phyloP scores from a whole-genome alignment of 225 moss, liverwort and hornwort species.

The Asterella californica region DNA sequence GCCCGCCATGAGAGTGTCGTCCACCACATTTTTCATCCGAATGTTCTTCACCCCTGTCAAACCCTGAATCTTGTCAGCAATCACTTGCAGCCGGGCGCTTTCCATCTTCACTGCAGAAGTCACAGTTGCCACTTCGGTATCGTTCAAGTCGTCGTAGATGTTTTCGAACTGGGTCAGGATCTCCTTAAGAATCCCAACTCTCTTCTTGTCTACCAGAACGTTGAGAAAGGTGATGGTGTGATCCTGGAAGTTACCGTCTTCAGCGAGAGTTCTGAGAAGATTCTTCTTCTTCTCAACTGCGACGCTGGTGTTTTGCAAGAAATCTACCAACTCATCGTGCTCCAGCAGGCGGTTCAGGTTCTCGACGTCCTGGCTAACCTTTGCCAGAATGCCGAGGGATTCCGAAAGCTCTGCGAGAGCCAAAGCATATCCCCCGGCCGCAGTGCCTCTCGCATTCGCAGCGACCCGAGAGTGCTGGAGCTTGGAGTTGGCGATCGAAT shows the following conservation, averaged over 20 bases:
- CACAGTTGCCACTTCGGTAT: slow-evolving; percentile 32
- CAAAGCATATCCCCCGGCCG: slow-evolving; percentile 26
- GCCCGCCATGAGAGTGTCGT: slow-evolving; percentile 34
- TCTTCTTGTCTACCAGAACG: slow-evolving; percentile 30
- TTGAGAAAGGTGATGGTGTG: slow-evolving; percentile 31
- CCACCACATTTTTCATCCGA: slow-evolving; percentile 29
- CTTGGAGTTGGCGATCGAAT: slow-evolving; percentile 2
- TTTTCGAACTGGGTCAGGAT: slow-evolving; percentile 30
- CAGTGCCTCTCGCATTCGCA: background rate
- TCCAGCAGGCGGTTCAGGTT: slow-evolving; percentile 26
- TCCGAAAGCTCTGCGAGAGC: slow-evolving; percentile 37
- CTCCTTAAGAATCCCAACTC: slow-evolving; percentile 28
- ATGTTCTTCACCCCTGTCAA: slow-evolving; percentile 31
- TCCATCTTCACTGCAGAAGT: slow-evolving; percentile 29
- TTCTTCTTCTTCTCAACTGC: slow-evolving; percentile 28
- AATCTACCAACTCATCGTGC: slow-evolving; percentile 27
- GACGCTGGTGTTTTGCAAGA: slow-evolving; percentile 3
- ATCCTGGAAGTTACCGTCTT: slow-evolving; percentile 30
- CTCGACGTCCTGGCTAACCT: slow-evolving; percentile 28
- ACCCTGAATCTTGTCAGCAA: slow-evolving; percentile 34
- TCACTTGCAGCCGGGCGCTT: slow-evolving; percentile 12
- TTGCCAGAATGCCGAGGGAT: slow-evolving; percentile 8
- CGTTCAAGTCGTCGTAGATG: slow-evolving; percentile 29
- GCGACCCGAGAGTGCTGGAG: slow-evolving; percentile 15
- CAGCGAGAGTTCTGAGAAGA: slow-evolving; percentile 27